Evolutionary conservation across 78 protist species (phyloP), one percentile per base, ranked within the genome.

Genomic region (Abeoforma whisleri): DNA sequence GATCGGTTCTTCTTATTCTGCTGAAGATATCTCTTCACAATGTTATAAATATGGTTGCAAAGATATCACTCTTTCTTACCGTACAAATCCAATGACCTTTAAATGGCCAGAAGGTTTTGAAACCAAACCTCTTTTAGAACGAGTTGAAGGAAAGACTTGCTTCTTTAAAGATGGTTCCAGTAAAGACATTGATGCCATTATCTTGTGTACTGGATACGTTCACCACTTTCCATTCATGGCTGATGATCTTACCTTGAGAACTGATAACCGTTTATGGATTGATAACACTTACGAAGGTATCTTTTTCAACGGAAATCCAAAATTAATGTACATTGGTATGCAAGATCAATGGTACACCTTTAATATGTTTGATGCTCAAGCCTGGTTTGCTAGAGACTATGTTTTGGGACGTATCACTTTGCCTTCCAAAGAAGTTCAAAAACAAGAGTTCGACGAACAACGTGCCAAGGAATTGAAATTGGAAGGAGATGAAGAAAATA

Each of bases 261-360:
- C 83, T 12, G 35, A 8, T 2, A 79, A 79, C 68, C 8, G 83
- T 12, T 57, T 79, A 19, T 79, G 83, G 32, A 39, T 57, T 33
- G 76, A 31, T 31, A 39, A 16, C 34, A 12, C 31, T 39, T 79
- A 79, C 68, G 8, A 39, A 12, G 83, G 83, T 57, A 33, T 79
- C 68, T 39, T 79, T 33, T 79, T 23, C 76, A 19, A 79, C 2
- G n/a, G 19, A 35, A 79, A 79, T 8, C 32, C 83, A 16, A 31
- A 79, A 12, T 33, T 79, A 35, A 48, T 35, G 36, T 79, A 79
- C 83, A 31, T 79, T 31, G 83, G 83, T 12, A 79, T 79, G 83
- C 83, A 79, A 33, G 83, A 79, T 79, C 83, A 79, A 8, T 79
- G 83, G 83, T 79, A 79, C 83, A 79, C 83, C 8, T 79, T 79